A percentile compares a stretch with the other conserved stretches of the same genome.
These are phyloP conservation scores for Tympanopsis confertula DNA, from an alignment of 2,329 filamentous ascomycete species.

Conservation along the genomic window DNA sequence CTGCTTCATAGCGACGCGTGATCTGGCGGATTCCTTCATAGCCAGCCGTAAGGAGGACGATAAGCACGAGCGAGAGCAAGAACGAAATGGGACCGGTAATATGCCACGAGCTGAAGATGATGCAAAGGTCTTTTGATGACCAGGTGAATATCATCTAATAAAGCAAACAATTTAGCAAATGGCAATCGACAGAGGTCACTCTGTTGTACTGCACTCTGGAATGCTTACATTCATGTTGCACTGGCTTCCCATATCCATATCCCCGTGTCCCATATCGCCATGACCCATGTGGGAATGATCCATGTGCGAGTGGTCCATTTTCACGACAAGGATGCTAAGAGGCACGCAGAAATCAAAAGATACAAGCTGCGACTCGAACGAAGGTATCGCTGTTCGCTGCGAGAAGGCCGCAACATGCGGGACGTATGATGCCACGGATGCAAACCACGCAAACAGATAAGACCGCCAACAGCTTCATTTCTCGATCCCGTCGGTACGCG, in stretches of 20 bases:
- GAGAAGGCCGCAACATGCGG: too few species aligned
- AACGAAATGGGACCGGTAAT: conserved; percentile 42
- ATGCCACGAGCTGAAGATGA: conserved; percentile 52
- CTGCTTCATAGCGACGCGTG: conserved; percentile 41
- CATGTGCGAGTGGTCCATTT: conserved; percentile 14
- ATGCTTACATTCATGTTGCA: conserved; percentile 52
- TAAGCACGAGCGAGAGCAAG: conserved; percentile 43
- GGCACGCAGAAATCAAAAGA: too few species aligned
- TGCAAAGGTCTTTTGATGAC: conserved; percentile 52
- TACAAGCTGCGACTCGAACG: too few species aligned
- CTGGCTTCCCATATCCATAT: conserved; percentile 39
- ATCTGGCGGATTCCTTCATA: conserved; percentile 50
- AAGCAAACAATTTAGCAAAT: conserved; percentile 3
- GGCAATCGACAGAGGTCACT: neutral
- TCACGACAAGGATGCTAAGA: too few species aligned
- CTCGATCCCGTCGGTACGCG: too few species aligned
- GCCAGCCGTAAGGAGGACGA: conserved; percentile 47
- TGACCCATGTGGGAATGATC: conserved; percentile 33
- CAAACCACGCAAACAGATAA: too few species aligned
- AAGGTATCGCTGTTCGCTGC: too few species aligned
- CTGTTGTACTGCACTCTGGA: conserved; percentile 1
- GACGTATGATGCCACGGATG: too few species aligned
- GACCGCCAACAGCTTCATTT: too few species aligned
- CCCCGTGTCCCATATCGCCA: conserved; percentile 32
- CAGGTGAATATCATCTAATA: conserved; percentile 56